Evolutionary conservation across 108 stramenopile genomes (phyloP).

Genomic region (Nitzschia sp.): DNA sequence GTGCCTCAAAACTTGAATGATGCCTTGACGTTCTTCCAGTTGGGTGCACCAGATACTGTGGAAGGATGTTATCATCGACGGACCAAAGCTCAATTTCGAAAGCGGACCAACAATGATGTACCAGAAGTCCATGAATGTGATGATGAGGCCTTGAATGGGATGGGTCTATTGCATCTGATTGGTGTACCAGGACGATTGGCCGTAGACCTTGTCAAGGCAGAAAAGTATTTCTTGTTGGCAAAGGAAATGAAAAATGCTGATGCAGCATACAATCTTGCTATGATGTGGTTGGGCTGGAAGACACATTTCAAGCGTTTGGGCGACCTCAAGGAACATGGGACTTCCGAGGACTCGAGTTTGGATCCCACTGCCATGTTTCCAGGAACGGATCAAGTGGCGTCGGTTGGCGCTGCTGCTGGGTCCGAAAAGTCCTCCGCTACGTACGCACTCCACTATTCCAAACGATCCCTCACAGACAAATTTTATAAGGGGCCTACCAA

Average conservation of each 20-base stretch:
- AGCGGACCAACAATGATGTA: neutral
- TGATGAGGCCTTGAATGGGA: conserved; percentile 61
- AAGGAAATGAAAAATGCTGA: conserved; percentile 74
- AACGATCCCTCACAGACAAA: conserved; percentile 1
- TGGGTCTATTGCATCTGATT: conserved; percentile 71
- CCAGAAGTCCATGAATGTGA: conserved; percentile 51
- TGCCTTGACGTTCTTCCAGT: conserved; percentile 58
- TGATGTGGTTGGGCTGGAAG: conserved; percentile 86
- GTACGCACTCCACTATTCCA: conserved; percentile 26
- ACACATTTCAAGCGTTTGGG: conserved; percentile 46
- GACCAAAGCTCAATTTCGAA: conserved; percentile 7
- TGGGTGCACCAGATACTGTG: conserved; percentile 63
- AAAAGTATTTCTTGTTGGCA: conserved; percentile 63
- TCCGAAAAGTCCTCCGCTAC: neutral
- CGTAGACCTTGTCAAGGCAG: conserved; percentile 51
- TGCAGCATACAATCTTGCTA: conserved; percentile 77
- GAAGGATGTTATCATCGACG: conserved; percentile 49
- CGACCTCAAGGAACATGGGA: conserved; percentile 49
- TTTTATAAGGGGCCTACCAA: conserved; percentile 38
- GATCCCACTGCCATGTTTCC: conserved; percentile 20
- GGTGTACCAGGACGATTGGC: conserved; percentile 58
- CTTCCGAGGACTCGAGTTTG: neutral
- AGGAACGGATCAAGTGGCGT: neutral
- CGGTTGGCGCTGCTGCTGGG: neutral
- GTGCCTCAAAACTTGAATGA: conserved; percentile 57